Percentiles rank a stretch among this genome's conserved stretches.
Evolutionary conservation across 2,329 filamentous ascomycete species (phyloP).

Genomic region (Trichoderma koningii): DNA sequence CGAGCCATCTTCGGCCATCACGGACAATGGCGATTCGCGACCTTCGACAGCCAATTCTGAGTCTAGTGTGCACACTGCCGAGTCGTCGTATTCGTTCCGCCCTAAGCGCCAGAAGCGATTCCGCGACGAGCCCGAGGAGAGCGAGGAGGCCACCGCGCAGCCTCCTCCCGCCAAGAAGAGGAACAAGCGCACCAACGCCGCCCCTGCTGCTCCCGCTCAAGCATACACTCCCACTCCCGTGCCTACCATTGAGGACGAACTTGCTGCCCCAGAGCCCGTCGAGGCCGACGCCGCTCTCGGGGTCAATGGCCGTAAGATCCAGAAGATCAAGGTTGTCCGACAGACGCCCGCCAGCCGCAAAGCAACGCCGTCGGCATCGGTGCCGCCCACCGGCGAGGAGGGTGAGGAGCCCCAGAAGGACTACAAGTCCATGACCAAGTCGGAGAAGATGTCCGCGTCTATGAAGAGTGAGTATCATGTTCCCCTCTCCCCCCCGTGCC

Average conservation of each 20-base stretch:
- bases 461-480: slow-evolving; percentile 58
- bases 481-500: too few relatives aligned
- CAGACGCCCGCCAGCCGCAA: slow-evolving; percentile 36
- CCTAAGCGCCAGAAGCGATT: slow-evolving; percentile 59
- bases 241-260: slow-evolving; percentile 1
- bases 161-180: slow-evolving; percentile 45
- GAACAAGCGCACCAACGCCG: slow-evolving; percentile 36
- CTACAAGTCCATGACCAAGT: slow-evolving; percentile 64
- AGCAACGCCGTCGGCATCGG: slow-evolving; percentile 35
- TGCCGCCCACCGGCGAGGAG: slow-evolving; percentile 34
- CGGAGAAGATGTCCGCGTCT: slow-evolving; percentile 66
- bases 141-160: slow-evolving; percentile 40
- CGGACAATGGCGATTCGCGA: slow-evolving; percentile 50
- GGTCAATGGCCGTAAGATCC: slow-evolving; percentile 37
- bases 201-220: background rate
- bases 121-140: slow-evolving; percentile 51
- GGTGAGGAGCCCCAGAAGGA: slow-evolving; percentile 52
- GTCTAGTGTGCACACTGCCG: slow-evolving; percentile 50
- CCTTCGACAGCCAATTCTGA: slow-evolving; percentile 58
- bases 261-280: slow-evolving; percentile 27
- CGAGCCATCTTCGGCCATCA: slow-evolving; percentile 42
- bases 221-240: too few relatives aligned
- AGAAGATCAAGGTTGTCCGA: slow-evolving; percentile 45
- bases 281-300: slow-evolving; percentile 30
- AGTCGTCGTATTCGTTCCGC: slow-evolving; percentile 56